Evolutionary conservation across 208 protist species (phyloP), one percentile per base, ranked within the genome.

Genomic region (Acanthamoeba triangularis): DNA sequence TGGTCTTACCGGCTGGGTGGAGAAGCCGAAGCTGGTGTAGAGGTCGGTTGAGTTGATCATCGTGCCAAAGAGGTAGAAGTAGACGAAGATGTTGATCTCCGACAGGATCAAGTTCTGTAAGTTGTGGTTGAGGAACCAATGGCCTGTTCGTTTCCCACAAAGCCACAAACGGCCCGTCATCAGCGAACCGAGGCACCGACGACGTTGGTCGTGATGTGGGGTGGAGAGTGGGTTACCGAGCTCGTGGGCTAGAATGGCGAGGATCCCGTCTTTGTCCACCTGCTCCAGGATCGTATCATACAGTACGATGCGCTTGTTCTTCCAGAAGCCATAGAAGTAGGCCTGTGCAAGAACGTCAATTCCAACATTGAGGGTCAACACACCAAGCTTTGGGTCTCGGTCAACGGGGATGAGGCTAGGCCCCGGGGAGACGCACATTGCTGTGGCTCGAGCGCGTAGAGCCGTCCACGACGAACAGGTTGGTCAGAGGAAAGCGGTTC

Each of bases 301-400:
- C 28, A 90, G 56, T 11, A 90, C 84, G 41, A 90, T 90, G 16
- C 84, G 49, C 41, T 90, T 90, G 84, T 90, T 90, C 54, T 90
- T 90, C 84, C 84, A 90, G 59, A 90, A 90, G 47, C 84, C 84
- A 67, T 90, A 90, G 84, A 90, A 90, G 33, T 90, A 90, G 84
- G 84, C 84, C 76, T n/a, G n/a, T 84, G 76, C 41, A 25, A 2
- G 2, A 20, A 1, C 25, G 16, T n/a, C 28, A 5, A 84, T 3
- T 2, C 8, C 14, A 54, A 84, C 2, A 78, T 11, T 78, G 69
- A 33, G n/a, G 20, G 20, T 33, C 63, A 25, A 33, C 63, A 35
- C 20, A 35, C 20, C 52, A 16, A 16, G 11, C 16, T 82, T 82
- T 7, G 25, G 41, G 37, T 82, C 72, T n/a, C n/a, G n/a, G n/a